Evolutionary conservation across 805 yeast species (phyloP).

Genomic region (Pichia eremophila): DNA sequence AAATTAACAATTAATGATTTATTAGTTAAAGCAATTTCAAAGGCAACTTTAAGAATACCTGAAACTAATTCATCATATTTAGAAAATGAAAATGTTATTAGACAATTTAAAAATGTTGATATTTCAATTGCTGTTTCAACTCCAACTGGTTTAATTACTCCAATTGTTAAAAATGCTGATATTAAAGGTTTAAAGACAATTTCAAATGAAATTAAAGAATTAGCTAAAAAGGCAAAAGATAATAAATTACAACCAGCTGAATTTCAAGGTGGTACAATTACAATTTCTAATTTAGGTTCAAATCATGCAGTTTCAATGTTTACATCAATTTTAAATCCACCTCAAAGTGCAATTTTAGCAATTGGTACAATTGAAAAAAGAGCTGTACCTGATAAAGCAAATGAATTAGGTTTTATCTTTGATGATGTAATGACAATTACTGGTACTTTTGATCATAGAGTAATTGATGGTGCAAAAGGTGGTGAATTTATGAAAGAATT

Average conservation of each 20-base stretch:
- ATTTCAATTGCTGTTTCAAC: conserved; percentile 98
- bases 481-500: conserved; percentile 94
- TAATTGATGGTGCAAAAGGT: conserved; percentile 94
- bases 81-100: conserved; percentile 77
- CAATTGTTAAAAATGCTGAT: conserved; percentile 85
- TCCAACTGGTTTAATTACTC: conserved; percentile 94
- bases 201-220: conserved; percentile 77
- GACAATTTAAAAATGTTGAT: conserved; percentile 87
- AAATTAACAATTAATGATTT: conserved; percentile 91
- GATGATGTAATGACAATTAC: conserved; percentile 88
- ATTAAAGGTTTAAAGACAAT: conserved; percentile 76
- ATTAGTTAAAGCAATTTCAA: conserved; percentile 87
- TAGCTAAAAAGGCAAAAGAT: conserved; percentile 92
- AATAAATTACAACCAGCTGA: conserved; percentile 92
- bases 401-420: conserved; percentile 86
- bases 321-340: conserved; percentile 97
- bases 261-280: conserved; percentile 98
- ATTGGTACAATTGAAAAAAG: conserved; percentile 87
- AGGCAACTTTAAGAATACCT: conserved; percentile 85
- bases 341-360: conserved; percentile 91
- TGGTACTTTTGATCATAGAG: conserved; percentile 96
- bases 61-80: conserved; percentile 92
- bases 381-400: conserved; percentile 86
- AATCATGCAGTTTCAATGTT: conserved; percentile 85
- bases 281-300: conserved; percentile 98